Percentiles rank a stretch among this genome's conserved stretches.
Conservation (phyloP, 495 filamentous ascomycete species). For the Thermothielavioides terrestris region DNA sequence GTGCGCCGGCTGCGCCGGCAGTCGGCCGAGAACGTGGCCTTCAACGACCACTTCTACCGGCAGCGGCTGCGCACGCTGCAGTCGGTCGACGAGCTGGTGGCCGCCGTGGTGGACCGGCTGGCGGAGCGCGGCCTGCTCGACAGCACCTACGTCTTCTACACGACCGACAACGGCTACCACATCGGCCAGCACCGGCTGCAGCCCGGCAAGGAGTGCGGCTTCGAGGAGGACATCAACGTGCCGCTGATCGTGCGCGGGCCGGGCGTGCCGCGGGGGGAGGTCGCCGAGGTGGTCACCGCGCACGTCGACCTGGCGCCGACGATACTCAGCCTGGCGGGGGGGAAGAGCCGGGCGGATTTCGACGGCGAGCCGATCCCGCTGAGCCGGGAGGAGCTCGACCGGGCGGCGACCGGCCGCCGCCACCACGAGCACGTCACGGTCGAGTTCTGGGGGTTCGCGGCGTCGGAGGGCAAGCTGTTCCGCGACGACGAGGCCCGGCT, state of each 20-base stretch:
- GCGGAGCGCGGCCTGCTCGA: conserved; percentile 46
- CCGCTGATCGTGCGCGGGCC: conserved; percentile 57
- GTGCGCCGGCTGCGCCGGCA: conserved; percentile 42
- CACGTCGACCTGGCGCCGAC: conserved; percentile 66
- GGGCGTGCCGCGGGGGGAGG: conserved; percentile 37
- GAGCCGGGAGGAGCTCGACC: conserved; percentile 20
- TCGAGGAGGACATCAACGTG: conserved; percentile 66
- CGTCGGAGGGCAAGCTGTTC: conserved; percentile 41
- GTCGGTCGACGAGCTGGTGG: conserved; percentile 62
- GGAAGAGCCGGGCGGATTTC: conserved; percentile 44
- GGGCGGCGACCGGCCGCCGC: conserved; percentile 24
- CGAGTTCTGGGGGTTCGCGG: conserved; percentile 53
- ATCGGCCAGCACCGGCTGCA: conserved; percentile 65
- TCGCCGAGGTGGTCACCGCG: conserved; percentile 51
- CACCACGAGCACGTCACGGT: conserved; percentile 62
- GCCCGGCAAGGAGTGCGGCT: conserved; percentile 63
- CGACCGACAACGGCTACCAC: conserved; percentile 68
- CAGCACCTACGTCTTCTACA: conserved; percentile 64
- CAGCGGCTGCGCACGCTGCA: conserved; percentile 55
- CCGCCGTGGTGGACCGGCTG: conserved; percentile 45
- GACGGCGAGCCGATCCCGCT: conserved; percentile 52
- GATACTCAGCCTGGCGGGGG: conserved; percentile 46
- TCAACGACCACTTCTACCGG: conserved; percentile 61
- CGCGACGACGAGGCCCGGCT: conserved; percentile 11
- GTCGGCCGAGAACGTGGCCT: conserved; percentile 43